These are phyloP conservation scores for Trichoderma simmonsii DNA, from an alignment of 2,329 filamentous ascomycete species.

Conservation along the genomic window DNA sequence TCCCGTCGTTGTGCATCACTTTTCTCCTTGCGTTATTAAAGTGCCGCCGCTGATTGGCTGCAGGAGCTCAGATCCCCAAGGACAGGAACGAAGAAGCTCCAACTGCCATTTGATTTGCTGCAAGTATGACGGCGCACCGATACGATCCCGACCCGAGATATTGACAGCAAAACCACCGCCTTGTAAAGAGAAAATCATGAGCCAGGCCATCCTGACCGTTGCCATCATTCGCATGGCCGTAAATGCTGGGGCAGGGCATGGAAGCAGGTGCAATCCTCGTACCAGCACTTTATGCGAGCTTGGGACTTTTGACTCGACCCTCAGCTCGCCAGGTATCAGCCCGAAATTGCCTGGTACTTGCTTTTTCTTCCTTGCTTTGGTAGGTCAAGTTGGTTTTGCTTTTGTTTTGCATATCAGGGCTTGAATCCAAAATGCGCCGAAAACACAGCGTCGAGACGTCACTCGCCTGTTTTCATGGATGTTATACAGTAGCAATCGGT, in stretches of 20 bases:
- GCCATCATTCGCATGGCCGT: not conserved
- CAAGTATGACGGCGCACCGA: not conserved
- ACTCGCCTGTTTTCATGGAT: not conserved
- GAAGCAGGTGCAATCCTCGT: not conserved
- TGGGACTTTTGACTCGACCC: not conserved
- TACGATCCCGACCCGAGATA: not conserved
- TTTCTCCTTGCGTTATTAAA: conserved; percentile 15
- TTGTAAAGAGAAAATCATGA: not conserved
- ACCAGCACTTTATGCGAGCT: not conserved
- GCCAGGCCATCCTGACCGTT: not conserved
- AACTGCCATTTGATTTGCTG: not conserved
- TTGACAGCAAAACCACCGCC: not conserved
- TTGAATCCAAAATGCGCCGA: not conserved
- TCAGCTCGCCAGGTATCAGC: conserved; percentile 4
- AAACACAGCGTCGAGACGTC: not conserved
- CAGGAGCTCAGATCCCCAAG: not conserved
- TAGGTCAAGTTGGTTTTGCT: not conserved
- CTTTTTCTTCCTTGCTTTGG: not conserved
- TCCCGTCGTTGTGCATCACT: not conserved
- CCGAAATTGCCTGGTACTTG: conserved; percentile 1
- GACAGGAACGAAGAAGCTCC: not conserved
- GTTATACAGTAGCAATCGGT: not conserved
- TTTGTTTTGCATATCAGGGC: not conserved
- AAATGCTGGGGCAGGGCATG: not conserved
- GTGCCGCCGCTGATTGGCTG: conserved; percentile 3